These are phyloP conservation scores for Tylopilus sp. DNA, from an alignment of 1,284 basidiomycete genomes.

Conservation along the genomic window DNA sequence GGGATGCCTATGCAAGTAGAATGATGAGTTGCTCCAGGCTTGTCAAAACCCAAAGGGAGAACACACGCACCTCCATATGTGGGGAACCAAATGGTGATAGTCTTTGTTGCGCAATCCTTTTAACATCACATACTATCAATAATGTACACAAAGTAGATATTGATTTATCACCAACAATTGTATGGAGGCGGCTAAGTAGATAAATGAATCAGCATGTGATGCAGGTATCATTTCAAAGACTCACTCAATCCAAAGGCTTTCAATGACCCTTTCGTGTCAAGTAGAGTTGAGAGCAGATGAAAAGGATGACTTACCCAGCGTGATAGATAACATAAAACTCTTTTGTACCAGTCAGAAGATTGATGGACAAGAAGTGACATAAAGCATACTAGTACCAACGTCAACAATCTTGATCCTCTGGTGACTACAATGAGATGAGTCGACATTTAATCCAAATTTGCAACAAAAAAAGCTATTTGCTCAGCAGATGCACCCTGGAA, in stretches of 20 bases:
- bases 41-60: no score
- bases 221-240: conserved; percentile 2
- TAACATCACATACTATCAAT: no score
- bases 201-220: no score
- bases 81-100: conserved; percentile 33
- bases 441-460: background rate
- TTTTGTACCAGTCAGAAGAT: conserved; percentile 22
- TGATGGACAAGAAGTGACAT: no score
- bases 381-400: conserved; percentile 30
- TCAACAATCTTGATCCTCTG: conserved; percentile 22
- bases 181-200: conserved; percentile 27
- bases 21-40: no score
- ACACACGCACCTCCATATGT: conserved; percentile 34
- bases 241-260: conserved; percentile 46
- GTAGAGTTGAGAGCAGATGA: background rate
- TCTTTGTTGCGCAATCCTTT: conserved; percentile 34
- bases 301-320: conserved; percentile 30
- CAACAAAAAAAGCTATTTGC: background rate
- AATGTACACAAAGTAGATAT: no score
- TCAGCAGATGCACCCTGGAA: conserved; percentile 37
- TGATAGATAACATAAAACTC: conserved; percentile 31
- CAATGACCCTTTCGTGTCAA: conserved; percentile 24
- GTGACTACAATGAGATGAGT: conserved; percentile 32
- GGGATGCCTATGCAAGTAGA: background rate
- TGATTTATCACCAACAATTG: conserved; percentile 38